Conservation (phyloP, 2,329 filamentous ascomycete genomes). For the Achaetomium macrosporum region DNA sequence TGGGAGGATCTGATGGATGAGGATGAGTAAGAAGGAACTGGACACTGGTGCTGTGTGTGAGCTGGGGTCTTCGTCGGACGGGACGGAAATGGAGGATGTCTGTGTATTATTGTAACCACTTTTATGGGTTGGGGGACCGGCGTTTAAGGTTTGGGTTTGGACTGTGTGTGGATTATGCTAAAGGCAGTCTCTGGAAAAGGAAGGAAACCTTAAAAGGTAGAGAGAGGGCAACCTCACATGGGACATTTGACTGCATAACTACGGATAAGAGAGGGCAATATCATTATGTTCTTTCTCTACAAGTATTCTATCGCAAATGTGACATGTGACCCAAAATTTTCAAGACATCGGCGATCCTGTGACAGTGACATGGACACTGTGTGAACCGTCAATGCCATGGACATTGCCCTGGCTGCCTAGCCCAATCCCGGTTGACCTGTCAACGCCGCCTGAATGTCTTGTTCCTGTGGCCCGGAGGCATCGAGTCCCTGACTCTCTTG, state of each 20-base stretch:
- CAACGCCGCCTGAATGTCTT: not conserved
- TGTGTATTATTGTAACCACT: not conserved
- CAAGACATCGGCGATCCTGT: not conserved
- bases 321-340: too few relatives aligned
- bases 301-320: too few relatives aligned
- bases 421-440: not conserved
- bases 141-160: too few relatives aligned
- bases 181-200: too few relatives aligned
- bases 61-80: not conserved
- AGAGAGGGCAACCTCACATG: too few relatives aligned
- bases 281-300: too few relatives aligned
- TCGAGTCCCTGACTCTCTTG: not conserved
- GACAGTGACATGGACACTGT: not conserved
- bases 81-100: not conserved
- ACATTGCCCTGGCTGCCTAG: too few relatives aligned
- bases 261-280: too few relatives aligned
- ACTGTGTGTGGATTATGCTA: too few relatives aligned
- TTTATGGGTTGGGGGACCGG: not conserved
- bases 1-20: conserved; percentile 3
- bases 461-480: not conserved
- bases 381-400: too few relatives aligned
- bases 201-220: too few relatives aligned
- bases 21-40: not conserved
- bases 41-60: not conserved
- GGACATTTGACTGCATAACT: too few relatives aligned